Base-by-base conservation (phyloP, 2,329 filamentous ascomycete genomes). In the Alternaria solani region DNA sequence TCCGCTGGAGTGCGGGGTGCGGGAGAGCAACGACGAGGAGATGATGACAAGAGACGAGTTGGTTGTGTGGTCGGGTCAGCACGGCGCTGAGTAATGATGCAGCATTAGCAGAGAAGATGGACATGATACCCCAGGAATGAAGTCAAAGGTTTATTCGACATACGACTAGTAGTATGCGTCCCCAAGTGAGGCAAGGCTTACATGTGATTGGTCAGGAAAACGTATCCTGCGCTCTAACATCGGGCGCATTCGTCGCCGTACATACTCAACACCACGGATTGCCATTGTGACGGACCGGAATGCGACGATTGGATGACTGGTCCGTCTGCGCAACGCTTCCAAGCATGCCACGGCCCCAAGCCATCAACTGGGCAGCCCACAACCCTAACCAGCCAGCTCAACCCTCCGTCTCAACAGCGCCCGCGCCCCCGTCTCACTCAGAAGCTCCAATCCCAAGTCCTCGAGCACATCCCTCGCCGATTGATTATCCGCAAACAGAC, bases 371-470 rank as follows among this genome's bases (percentile, higher is more conserved):
- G 11, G 11, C 20, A 32, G 18, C 12, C 25, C 36, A 8, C 49
- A 41, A 3, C 4, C 32, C 26, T 52, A 60, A 12, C 76, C 77
- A 9, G 75, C 73, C 55, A 83, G 71, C 74, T 93, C 91, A 0
- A 93, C 86, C 66, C 91, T 83, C 64, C 86, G 83, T 76, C 89
- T 84, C 72, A 94, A 72, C 55, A 93, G 87, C 57, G 85, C 82
- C 66, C 91, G 84, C 12, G 90, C 90, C 65, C 89, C 88, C 20
- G 82, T 83, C 53, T 90, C 88, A 6, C 84, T 88, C 66, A 94
- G 69, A 23, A 82, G 80, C 49, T 86, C 83, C 20, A 93, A 77
- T 0, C 84, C 86, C 62, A 93, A 75, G 68, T 86, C 84, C 59
- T 88, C 86, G 20, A 94, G 75, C 38, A 88, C 83, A 71, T 82